Evolutionary conservation across 371 early-diverging fungal species (phyloP).

Genomic region (Rhizopus microsporus): DNA sequence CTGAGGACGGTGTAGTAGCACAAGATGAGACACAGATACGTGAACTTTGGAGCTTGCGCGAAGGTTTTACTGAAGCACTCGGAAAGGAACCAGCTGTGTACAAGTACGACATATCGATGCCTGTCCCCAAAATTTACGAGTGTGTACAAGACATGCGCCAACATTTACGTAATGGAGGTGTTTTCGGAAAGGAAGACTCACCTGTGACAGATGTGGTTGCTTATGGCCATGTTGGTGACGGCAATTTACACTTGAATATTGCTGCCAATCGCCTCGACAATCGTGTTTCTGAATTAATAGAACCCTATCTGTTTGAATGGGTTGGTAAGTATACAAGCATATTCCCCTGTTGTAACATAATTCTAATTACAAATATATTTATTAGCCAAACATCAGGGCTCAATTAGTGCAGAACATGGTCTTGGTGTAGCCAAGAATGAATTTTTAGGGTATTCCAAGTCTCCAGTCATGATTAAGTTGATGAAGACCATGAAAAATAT

Average conservation of each 20-base stretch:
- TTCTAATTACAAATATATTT: not conserved
- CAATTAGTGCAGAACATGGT: constrained; percentile 82
- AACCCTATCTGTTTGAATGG: constrained; percentile 95
- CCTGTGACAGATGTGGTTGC: constrained; percentile 79
- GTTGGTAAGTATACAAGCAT: constrained; percentile 50
- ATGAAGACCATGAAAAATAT: constrained; percentile 79
- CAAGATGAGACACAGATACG: constrained; percentile 78
- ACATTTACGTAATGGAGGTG: constrained; percentile 60
- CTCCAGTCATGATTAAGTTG: constrained; percentile 58
- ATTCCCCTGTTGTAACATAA: not conserved
- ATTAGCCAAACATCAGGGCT: constrained; percentile 67
- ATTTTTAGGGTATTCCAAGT: constrained; percentile 67
- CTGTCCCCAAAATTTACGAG: constrained; percentile 83
- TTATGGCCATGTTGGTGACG: constrained; percentile 92
- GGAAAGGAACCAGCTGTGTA: constrained; percentile 83
- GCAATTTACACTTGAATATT: constrained; percentile 93
- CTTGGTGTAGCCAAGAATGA: constrained; percentile 77
- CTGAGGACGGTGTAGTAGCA: constrained; percentile 89
- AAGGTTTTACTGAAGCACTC: constrained; percentile 91
- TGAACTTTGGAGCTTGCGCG: constrained; percentile 88
- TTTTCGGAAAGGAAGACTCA: constrained; percentile 55
- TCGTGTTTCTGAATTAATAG: constrained; percentile 70
- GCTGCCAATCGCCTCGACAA: constrained; percentile 64
- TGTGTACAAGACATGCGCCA: constrained; percentile 78
- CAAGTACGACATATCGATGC: constrained; percentile 93